Conservation (phyloP, 345 rosid species). For the Eutrema heterophyllum region DNA sequence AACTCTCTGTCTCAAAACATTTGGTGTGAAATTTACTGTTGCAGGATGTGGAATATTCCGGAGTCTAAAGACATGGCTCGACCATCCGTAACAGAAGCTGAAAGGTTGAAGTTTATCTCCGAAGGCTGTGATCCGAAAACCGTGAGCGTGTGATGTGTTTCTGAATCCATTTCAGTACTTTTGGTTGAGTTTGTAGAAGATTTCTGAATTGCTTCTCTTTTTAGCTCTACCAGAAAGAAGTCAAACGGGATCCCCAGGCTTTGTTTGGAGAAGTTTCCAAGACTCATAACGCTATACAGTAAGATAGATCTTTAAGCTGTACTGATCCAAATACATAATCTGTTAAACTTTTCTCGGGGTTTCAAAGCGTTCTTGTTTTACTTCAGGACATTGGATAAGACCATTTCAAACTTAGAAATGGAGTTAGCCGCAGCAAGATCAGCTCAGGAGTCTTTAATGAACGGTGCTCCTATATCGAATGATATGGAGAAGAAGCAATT, state of each 20-base stretch:
- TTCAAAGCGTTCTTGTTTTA: constrained; percentile 7
- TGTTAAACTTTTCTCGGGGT: not conserved
- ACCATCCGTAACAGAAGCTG: constrained; percentile 64
- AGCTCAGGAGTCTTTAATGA: constrained; percentile 65
- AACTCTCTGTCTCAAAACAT: not conserved
- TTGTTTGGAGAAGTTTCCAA: constrained; percentile 62
- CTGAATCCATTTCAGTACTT: not conserved
- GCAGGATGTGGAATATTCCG: constrained; percentile 72
- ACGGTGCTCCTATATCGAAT: constrained; percentile 65
- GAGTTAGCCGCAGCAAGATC: constrained; percentile 94
- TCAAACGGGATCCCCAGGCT: constrained; percentile 52
- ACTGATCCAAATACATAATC: not conserved
- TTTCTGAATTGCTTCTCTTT: constrained; percentile 17
- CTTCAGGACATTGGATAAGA: constrained; percentile 79
- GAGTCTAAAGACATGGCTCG: constrained; percentile 58
- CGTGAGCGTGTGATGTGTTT: constrained; percentile 46
- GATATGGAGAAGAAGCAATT: constrained; percentile 43
- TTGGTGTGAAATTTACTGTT: constrained; percentile 7
- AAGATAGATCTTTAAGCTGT: constrained; percentile 23
- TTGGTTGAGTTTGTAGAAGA: not conserved
- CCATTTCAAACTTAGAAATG: constrained; percentile 93
- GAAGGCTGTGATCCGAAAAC: constrained; percentile 68
- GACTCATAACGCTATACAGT: constrained; percentile 86
- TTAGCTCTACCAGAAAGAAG: constrained; percentile 69
- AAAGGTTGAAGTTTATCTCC: constrained; percentile 61